phyloP scores from a whole-genome alignment of 116 monocot species.

The Cymodocea nodosa region DNA sequence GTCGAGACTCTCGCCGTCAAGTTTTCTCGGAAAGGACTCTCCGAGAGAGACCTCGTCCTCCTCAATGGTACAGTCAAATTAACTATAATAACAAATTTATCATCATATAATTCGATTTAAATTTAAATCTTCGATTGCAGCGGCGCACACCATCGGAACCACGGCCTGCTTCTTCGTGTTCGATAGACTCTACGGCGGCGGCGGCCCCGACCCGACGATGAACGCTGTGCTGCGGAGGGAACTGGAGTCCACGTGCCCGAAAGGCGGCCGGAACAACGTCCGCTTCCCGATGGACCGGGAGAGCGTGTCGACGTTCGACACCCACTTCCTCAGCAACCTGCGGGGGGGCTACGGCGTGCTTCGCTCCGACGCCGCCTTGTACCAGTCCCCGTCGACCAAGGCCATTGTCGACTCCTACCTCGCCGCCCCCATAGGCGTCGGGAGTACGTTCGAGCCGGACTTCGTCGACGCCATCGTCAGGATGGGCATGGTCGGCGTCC shows the following conservation, averaged over 20 bases:
- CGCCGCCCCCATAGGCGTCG: not conserved
- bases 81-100: no score
- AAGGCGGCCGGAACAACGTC: slow-evolving; percentile 8
- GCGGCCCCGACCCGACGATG: slow-evolving; percentile 8
- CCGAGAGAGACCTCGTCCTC: slow-evolving; percentile 16
- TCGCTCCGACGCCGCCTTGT: slow-evolving; percentile 14
- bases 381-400: not conserved
- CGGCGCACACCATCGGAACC: slow-evolving; percentile 24
- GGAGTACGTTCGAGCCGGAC: slow-evolving; percentile 6
- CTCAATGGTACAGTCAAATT: no score
- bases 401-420: slow-evolving; percentile 14
- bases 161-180: slow-evolving; percentile 28
- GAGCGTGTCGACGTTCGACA: slow-evolving; percentile 18
- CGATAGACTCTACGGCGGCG: slow-evolving; percentile 3
- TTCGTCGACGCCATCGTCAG: slow-evolving; percentile 19
- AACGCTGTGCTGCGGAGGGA: not conserved
- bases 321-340: slow-evolving; percentile 9
- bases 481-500: slow-evolving; percentile 23
- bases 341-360: slow-evolving; percentile 14
- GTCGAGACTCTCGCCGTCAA: slow-evolving; percentile 6
- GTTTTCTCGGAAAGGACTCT: slow-evolving; percentile 19
- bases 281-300: slow-evolving; percentile 14
- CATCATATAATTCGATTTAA: no score
- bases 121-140: no score
- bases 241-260: slow-evolving; percentile 7